Conservation (phyloP, 495 filamentous ascomycete genomes). For the Amniculicola lignicola region DNA sequence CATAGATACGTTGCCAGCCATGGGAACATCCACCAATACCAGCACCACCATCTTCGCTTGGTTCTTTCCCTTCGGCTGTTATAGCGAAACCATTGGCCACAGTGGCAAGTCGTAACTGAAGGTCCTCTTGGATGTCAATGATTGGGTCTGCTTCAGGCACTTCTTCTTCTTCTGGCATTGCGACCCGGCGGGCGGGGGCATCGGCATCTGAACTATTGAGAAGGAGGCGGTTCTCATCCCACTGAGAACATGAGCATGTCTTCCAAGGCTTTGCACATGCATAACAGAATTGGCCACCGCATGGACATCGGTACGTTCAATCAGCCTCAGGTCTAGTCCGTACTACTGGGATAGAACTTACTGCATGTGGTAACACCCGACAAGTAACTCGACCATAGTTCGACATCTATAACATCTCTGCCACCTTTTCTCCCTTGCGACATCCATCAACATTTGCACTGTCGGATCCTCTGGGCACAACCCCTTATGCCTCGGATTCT, state of each 20-base stretch:
- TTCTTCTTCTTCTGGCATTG: slow-evolving; percentile 8
- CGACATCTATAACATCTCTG: neutral
- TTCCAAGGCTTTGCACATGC: neutral
- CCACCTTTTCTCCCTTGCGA: neutral
- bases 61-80: neutral
- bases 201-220: slow-evolving; percentile 19
- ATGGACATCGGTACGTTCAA: neutral
- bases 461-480: neutral
- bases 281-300: neutral
- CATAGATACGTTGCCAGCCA: slow-evolving; percentile 3
- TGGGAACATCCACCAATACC: slow-evolving; percentile 2
- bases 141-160: neutral
- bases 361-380: neutral
- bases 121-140: neutral
- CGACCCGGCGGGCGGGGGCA: slow-evolving; percentile 11
- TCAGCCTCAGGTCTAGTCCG: neutral
- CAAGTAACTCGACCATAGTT: neutral
- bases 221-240: slow-evolving; percentile 23
- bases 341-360: neutral
- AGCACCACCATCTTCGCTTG: neutral
- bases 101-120: slow-evolving; percentile 5
- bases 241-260: neutral
- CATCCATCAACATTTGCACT: neutral
- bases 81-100: neutral
- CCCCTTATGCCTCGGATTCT: neutral